A percentile compares a stretch with the other conserved stretches of the same genome.
These are phyloP conservation scores for Cystofilobasidium bisporidii DNA, from an alignment of 768 basidiomycete species.

Conservation along the genomic window DNA sequence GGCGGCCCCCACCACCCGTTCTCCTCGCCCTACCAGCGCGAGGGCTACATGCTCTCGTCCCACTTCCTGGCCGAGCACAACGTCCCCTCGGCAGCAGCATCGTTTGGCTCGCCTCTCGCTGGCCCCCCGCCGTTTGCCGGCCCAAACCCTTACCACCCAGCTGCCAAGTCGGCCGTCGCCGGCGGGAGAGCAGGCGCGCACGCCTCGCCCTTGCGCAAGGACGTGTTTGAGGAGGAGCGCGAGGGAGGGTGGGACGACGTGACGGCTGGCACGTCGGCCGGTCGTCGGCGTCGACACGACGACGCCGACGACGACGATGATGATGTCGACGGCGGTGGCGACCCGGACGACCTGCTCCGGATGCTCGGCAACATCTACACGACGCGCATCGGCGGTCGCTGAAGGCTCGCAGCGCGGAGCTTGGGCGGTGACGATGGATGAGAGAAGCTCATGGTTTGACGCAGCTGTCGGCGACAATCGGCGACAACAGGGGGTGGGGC, in stretches of 20 bases:
- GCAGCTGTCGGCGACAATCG: too few species aligned
- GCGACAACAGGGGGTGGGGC: too few species aligned
- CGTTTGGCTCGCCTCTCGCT: too few species aligned
- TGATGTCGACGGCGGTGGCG: neutral
- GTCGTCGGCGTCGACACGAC: neutral
- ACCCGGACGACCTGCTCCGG: slow-evolving; percentile 2
- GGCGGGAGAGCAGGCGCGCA: neutral
- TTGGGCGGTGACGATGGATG: too few species aligned
- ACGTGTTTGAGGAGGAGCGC: neutral
- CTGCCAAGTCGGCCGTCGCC: too few species aligned
- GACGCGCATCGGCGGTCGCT: slow-evolving; percentile 11
- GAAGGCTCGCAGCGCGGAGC: neutral
- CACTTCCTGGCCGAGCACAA: slow-evolving; percentile 2
- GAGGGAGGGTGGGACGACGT: slow-evolving; percentile 22
- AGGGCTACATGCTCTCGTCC: neutral
- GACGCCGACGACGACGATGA: neutral
- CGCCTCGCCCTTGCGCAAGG: neutral
- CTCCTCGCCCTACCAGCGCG: neutral
- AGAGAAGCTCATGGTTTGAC: too few species aligned
- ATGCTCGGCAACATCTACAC: slow-evolving; percentile 13
- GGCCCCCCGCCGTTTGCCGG: too few species aligned
- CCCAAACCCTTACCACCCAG: too few species aligned
- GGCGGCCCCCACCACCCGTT: too few species aligned
- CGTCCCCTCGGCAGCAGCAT: too few species aligned
- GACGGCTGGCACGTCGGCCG: neutral